A percentile compares a stretch with the other conserved stretches of the same genome.
Conservation (phyloP, 116 monocot species). For the Phalaenopsis hybrid region DNA sequence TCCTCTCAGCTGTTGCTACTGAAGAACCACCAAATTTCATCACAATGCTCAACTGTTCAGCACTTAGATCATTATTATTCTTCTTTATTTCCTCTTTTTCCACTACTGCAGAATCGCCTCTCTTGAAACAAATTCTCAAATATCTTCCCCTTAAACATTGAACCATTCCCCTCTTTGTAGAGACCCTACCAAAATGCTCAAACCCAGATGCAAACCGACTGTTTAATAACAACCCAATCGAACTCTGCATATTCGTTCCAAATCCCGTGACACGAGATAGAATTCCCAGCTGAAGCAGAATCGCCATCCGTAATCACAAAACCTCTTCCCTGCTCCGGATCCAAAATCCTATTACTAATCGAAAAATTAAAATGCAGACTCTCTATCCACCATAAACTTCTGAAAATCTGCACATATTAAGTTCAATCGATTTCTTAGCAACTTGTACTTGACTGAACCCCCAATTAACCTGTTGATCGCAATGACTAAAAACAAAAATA, state of each 20-base stretch:
- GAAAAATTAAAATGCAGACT: neutral
- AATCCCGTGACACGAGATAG: constrained; percentile 8
- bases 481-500: neutral
- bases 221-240: constrained; percentile 7
- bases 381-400: neutral
- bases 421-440: neutral
- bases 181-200: constrained; percentile 8
- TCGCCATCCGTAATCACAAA: constrained; percentile 11
- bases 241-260: constrained; percentile 12
- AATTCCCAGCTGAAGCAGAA: constrained; percentile 18
- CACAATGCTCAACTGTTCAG: constrained; percentile 42
- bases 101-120: constrained; percentile 21
- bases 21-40: constrained; percentile 97
- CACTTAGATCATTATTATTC: constrained; percentile 3
- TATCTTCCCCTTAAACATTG: constrained; percentile 17
- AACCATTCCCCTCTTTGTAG: constrained; percentile 11
- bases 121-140: constrained; percentile 42
- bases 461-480: neutral
- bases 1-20: constrained; percentile 71
- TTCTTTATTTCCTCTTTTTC: constrained; percentile 26
- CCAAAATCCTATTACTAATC: neutral
- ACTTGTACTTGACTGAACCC: neutral
- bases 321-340: neutral
- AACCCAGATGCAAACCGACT: neutral
- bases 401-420: neutral